Base-by-base conservation (phyloP, 2,329 filamentous ascomycete species). In the Aureobasidium sp. region DNA sequence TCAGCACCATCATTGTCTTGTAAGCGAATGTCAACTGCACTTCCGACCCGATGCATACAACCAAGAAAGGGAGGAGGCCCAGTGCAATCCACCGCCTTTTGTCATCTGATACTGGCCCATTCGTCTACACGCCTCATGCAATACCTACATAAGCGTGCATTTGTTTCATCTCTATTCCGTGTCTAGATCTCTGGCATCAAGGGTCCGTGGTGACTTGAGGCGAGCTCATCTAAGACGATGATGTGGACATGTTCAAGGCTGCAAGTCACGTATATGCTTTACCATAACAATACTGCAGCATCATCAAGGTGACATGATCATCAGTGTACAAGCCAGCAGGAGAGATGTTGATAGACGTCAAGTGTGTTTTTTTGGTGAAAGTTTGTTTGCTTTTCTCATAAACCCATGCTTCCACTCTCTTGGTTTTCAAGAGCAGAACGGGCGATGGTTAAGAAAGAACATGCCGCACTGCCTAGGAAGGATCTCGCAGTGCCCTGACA, bases 361-460 rank as follows among this genome's bases (percentile, higher is more conserved):
- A 43, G 32, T 47, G 32, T 47, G 55, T 59, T 57, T 57, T 52
- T 59, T 59, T 59, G 55, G 55, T 59, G 55, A 59, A 59, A 59
- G 46, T 60, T 60, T 60, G 44, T 60, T 60, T 60, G 44, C 57
- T 60, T 60, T 60, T 60, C 53, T 57, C 57, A 60, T 60, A 20
- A 59, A 9, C 43, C 55, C n/a, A 46, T 57, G 53, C 39, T 59
- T 59, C 55, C 29, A 59, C 55, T 39, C 55, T 59, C 12, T 57
- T 57, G 27, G 32, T 59, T 59, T 43, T 59, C 41, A 39, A 59
- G 55, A 48, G 55, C 53, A 44, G 53, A 56, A 44, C 27, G 53
- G 39, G 41, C 29, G 39, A 34, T 36, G 32, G 53, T 44, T 44
- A 47, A 39, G 39, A 57, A 57, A 48, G 55, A 24, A 60, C 44